Evolutionary conservation across 2,329 filamentous ascomycete genomes (phyloP).

Genomic region (Trichoderma sp.): DNA sequence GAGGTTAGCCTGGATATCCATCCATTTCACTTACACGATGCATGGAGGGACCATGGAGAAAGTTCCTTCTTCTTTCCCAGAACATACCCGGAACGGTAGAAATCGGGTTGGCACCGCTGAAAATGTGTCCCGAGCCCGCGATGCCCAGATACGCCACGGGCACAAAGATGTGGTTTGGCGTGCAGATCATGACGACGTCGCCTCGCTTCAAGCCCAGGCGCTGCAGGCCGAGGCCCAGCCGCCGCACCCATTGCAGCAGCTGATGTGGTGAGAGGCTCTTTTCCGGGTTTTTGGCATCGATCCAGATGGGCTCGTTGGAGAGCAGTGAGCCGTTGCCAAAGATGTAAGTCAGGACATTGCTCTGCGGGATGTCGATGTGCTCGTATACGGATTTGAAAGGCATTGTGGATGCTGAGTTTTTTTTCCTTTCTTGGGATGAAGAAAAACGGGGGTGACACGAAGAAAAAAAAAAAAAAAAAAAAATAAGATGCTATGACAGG

Average conservation of each 20-base stretch:
- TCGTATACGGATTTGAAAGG: conserved; percentile 47
- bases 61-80: not conserved
- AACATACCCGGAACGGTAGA: conserved; percentile 51
- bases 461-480: not conserved
- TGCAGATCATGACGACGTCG: conserved; percentile 57
- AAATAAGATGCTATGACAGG: not conserved
- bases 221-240: conserved; percentile 52
- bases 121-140: conserved; percentile 54
- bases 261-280: conserved; percentile 50
- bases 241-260: conserved; percentile 52
- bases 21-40: not conserved
- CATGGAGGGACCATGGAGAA: not conserved
- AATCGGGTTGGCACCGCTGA: conserved; percentile 56
- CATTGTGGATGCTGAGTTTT: conserved; percentile 37
- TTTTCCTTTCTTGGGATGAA: not conserved
- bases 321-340: conserved; percentile 35
- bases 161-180: conserved; percentile 57
- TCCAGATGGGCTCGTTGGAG: conserved; percentile 54
- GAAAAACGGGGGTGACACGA: not conserved
- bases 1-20: not conserved
- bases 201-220: conserved; percentile 47
- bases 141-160: conserved; percentile 57
- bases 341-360: conserved; percentile 45
- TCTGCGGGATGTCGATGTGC: conserved; percentile 46
- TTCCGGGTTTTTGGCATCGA: conserved; percentile 50